Evolutionary conservation across 306 rosid species (phyloP), one percentile per base, ranked within the genome.

Genomic region (Cyclanthera cordifolia): DNA sequence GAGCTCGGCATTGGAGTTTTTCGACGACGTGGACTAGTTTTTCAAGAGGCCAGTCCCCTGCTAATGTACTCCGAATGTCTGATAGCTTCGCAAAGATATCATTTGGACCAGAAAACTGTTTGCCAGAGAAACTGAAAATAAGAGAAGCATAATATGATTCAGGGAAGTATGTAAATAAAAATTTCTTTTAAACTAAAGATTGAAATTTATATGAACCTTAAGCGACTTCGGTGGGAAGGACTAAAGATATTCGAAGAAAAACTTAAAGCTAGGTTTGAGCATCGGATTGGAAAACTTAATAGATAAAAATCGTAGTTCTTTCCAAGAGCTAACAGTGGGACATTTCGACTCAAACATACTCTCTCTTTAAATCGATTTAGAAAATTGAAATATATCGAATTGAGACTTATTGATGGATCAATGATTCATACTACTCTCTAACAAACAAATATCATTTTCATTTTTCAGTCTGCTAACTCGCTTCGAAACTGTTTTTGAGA

Each of bases 21-120:
- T 93, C 98, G 39, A 89, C 96, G 1, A 93, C 91, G 30, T 93
- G 96, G 74, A 93, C 95, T 32, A 93, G 83, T 75, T 86, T 93
- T 61, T 89, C 96, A 20, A 95, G 85, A 60, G 96, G 96, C 98
- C 98, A 89, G 11, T 89, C 91, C 20, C 98, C 96, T 0, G 88
- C 83, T 76, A 93, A 75, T 14, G 96, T 93, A 14, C 82, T 83
- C 39, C 94, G 81, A 34, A 87, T 83, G 41, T 80, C 84, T 17
- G 96, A 87, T 51, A 89, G 77, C 17, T 80, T 60, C 2, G 76
- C 67, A 37, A 87, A 84, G 52, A 89, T 87, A 45, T 78, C 83
- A 53, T 74, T 79, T 74, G 86, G 81, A 73, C 96, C 96, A 53
- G 71, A 45, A 34, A 77, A 74, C 53, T 87, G 87, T 82, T 93